Conservation (phyloP, 805 yeast genomes). For the Candida dajiaensis region DNA sequence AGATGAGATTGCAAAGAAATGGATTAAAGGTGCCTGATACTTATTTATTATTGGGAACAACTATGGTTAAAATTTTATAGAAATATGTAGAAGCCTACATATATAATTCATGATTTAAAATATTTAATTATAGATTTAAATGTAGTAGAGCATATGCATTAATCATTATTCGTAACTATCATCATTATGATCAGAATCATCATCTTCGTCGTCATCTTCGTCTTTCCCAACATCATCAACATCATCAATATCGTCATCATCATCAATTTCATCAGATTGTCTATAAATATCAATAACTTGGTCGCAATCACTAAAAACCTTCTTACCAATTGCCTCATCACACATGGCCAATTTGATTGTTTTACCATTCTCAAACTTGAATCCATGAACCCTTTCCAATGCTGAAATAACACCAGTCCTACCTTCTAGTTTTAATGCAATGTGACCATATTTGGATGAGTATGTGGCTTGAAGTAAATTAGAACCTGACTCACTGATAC, state of each 20-base stretch:
- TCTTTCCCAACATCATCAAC: too few relatives aligned
- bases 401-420: conserved; percentile 1
- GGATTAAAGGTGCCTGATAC: conserved; percentile 40
- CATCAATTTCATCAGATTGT: background rate
- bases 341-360: conserved; percentile 2
- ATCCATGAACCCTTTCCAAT: conserved; percentile 6
- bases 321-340: conserved; percentile 7
- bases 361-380: background rate
- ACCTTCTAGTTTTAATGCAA: background rate
- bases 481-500: background rate
- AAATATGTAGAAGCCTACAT: too few relatives aligned
- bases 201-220: too few relatives aligned
- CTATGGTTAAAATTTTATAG: background rate
- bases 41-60: background rate
- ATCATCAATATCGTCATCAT: background rate
- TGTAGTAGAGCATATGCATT: background rate
- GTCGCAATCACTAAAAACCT: background rate
- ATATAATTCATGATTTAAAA: too few relatives aligned
- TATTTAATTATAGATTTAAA: too few relatives aligned
- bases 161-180: background rate
- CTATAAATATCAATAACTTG: background rate
- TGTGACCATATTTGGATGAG: background rate
- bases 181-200: too few relatives aligned
- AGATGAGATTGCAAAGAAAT: conserved; percentile 48
- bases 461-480: background rate